Percentiles rank a stretch among this genome's conserved stretches.
phyloP scores from a whole-genome alignment of 192 early-diverging fungal genomes.

The Mortierella hygrophila region DNA sequence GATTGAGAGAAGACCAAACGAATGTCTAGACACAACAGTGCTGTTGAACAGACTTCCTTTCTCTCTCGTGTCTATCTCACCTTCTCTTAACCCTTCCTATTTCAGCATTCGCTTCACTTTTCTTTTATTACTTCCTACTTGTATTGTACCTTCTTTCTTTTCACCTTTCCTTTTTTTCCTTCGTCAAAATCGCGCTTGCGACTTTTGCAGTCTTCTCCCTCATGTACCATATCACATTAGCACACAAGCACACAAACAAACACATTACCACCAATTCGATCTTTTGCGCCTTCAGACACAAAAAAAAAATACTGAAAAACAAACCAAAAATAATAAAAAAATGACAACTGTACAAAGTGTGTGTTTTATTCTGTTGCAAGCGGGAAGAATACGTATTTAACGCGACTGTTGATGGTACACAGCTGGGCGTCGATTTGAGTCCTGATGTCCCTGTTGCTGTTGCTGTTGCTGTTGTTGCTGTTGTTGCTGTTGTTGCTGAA shows the following conservation, averaged over 20 bases:
- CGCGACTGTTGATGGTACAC: neutral
- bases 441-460: neutral
- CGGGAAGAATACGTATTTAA: neutral
- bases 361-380: neutral
- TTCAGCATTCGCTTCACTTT: neutral
- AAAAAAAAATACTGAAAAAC: neutral
- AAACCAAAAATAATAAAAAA: constrained; percentile 12
- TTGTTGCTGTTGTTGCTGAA: constrained; percentile 14
- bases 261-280: neutral
- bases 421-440: neutral
- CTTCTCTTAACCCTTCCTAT: neutral
- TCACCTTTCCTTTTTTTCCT: neutral
- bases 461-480: constrained; percentile 12
- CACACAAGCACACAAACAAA: neutral
- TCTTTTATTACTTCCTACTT: neutral
- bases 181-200: neutral
- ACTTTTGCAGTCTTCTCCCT: neutral
- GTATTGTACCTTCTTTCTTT: neutral
- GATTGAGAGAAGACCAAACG: neutral
- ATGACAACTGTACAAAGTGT: neutral
- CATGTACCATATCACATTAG: constrained; percentile 3
- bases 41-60: neutral
- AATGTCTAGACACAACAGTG: neutral
- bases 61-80: neutral
- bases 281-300: neutral